A percentile compares a stretch with the other conserved stretches of the same genome.
Evolutionary conservation across 1,284 basidiomycete genomes (phyloP).

Genomic region (Meira nashicola): DNA sequence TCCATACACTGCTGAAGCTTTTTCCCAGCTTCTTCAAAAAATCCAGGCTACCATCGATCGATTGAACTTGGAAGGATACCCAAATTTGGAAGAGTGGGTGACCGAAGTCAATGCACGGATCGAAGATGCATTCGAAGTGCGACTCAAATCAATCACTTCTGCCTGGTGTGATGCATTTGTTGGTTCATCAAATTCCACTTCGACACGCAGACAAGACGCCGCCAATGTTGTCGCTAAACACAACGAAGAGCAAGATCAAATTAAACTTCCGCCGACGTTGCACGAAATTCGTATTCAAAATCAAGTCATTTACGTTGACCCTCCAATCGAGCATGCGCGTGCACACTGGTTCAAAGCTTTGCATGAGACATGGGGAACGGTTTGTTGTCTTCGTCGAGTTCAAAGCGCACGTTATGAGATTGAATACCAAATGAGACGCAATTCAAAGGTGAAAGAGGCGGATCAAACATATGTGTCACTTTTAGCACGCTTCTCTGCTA

Average conservation of each 20-base stretch:
- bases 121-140: slow-evolving; percentile 72
- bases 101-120: slow-evolving; percentile 80
- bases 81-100: slow-evolving; percentile 96
- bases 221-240: slow-evolving; percentile 10
- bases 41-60: slow-evolving; percentile 89
- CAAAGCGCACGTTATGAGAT: slow-evolving; percentile 95
- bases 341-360: slow-evolving; percentile 85
- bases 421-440: slow-evolving; percentile 31
- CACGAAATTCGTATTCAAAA: slow-evolving; percentile 97
- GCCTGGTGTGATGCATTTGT: slow-evolving; percentile 80
- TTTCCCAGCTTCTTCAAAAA: slow-evolving; percentile 70
- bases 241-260: slow-evolving; percentile 11
- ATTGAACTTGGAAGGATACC: slow-evolving; percentile 90
- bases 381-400: slow-evolving; percentile 82
- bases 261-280: slow-evolving; percentile 54
- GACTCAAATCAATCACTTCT: slow-evolving; percentile 73
- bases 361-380: slow-evolving; percentile 70
- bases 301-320: slow-evolving; percentile 96
- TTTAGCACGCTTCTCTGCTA: slow-evolving; percentile 64
- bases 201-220: slow-evolving; percentile 10
- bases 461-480: slow-evolving; percentile 66
- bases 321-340: slow-evolving; percentile 89
- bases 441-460: slow-evolving; percentile 9
- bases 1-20: slow-evolving; percentile 74
- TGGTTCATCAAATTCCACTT: slow-evolving; percentile 9